Conservation (phyloP, 805 yeast genomes). For the Metschnikowia rubicola region DNA sequence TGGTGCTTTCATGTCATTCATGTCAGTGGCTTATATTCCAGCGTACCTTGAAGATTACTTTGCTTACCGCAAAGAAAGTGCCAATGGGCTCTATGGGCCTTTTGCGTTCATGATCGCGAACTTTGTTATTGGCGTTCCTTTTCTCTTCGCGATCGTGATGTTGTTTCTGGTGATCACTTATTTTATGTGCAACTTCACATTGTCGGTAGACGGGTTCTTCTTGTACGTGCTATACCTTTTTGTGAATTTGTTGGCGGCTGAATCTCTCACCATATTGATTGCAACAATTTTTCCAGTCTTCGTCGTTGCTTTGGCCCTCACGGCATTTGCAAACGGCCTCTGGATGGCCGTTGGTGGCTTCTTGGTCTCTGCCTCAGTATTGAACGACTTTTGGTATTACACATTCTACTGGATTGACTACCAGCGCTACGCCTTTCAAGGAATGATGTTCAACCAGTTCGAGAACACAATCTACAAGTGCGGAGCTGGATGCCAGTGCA, state of each 20-base stretch:
- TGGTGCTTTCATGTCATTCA: slow-evolving; percentile 45
- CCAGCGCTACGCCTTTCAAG: slow-evolving; percentile 42
- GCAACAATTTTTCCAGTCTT: slow-evolving; percentile 33
- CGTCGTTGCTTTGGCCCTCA: slow-evolving; percentile 37
- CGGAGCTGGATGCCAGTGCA: slow-evolving; percentile 32
- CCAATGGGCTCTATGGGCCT: slow-evolving; percentile 39
- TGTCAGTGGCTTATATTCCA: slow-evolving; percentile 42
- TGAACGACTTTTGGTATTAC: slow-evolving; percentile 39
- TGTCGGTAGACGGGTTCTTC: slow-evolving; percentile 29
- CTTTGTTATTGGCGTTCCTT: slow-evolving; percentile 36
- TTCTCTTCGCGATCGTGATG: slow-evolving; percentile 29
- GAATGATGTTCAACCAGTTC: slow-evolving; percentile 43
- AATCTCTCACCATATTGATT: slow-evolving; percentile 36
- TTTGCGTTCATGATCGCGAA: slow-evolving; percentile 32
- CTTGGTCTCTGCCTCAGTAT: slow-evolving; percentile 29
- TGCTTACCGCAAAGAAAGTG: slow-evolving; percentile 28
- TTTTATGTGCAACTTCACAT: slow-evolving; percentile 31
- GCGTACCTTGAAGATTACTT: slow-evolving; percentile 34
- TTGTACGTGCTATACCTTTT: slow-evolving; percentile 36
- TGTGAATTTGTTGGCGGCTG: slow-evolving; percentile 39
- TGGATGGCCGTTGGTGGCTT: slow-evolving; percentile 45
- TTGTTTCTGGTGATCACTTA: slow-evolving; percentile 33
- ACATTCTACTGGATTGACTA: slow-evolving; percentile 40
- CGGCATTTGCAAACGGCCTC: slow-evolving; percentile 41
- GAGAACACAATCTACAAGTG: slow-evolving; percentile 25